A percentile compares a stretch with the other conserved stretches of the same genome.
Conservation (phyloP, 2,329 filamentous ascomycete genomes). For the Beauveria sp. region DNA sequence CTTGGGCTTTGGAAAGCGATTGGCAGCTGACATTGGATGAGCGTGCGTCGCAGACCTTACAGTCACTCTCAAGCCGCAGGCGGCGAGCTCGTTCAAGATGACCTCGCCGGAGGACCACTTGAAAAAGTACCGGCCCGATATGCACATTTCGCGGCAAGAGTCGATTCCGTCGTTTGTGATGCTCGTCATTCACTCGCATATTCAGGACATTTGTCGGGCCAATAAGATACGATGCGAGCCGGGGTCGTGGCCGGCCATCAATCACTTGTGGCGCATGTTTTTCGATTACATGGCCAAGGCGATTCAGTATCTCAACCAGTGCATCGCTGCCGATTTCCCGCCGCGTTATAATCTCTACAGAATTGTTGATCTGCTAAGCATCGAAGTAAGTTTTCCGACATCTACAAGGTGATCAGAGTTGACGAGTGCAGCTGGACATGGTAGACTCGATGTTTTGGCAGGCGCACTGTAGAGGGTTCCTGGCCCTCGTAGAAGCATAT, state of each 20-base stretch:
- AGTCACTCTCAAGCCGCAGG: not conserved
- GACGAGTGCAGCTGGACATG: not conserved
- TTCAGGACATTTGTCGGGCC: not conserved
- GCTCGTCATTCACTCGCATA: not conserved
- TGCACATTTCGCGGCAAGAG: conserved; percentile 1
- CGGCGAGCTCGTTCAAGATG: not conserved
- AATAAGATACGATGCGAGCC: not conserved
- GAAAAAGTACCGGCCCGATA: not conserved
- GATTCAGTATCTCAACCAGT: not conserved
- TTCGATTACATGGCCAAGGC: not conserved
- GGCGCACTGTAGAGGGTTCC: not conserved
- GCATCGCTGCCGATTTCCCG: not conserved
- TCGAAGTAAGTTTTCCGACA: not conserved
- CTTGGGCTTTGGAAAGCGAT: not conserved
- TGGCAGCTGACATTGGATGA: no score
- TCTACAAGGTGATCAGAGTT: not conserved
- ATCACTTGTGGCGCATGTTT: not conserved
- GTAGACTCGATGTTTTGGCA: not conserved
- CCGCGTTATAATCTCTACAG: not conserved
- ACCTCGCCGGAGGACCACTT: not conserved
- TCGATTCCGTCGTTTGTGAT: conserved; percentile 1
- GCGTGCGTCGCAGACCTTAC: not conserved
- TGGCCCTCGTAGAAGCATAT: not conserved
- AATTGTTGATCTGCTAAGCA: not conserved
- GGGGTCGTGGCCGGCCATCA: not conserved